Conservation (phyloP, 345 rosid species). For the Heritiera fomes region DNA sequence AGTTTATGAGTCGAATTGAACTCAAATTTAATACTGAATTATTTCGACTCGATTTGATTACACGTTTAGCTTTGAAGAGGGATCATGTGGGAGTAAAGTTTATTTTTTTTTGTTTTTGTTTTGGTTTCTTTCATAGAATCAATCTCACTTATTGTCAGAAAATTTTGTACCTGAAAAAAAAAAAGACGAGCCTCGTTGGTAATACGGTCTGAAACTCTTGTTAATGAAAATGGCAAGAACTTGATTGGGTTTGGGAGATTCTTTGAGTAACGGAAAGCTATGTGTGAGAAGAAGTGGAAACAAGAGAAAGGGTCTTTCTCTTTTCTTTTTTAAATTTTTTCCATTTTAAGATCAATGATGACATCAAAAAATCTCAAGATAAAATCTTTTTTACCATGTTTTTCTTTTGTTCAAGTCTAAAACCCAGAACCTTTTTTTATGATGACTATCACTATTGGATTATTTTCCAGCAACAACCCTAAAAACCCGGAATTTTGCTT, state of each 20-base stretch:
- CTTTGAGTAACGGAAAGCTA: constrained; percentile 6
- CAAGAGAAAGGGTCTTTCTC: neutral
- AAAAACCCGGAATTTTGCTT: constrained; percentile 1
- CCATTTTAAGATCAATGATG: neutral
- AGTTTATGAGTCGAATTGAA: too few relatives aligned
- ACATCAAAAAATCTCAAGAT: neutral
- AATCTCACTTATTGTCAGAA: neutral
- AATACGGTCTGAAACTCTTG: neutral
- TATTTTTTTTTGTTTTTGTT: neutral
- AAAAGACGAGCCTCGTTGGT: neutral
- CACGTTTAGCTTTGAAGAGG: neutral
- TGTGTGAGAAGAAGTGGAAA: constrained; percentile 13
- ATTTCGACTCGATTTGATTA: too few relatives aligned
- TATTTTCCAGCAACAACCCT: neutral
- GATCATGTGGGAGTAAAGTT: constrained; percentile 23
- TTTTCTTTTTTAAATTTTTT: neutral
- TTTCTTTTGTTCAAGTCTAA: neutral
- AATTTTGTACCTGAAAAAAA: neutral
- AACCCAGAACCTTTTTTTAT: constrained; percentile 4
- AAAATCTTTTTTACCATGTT: neutral
- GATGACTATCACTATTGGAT: constrained; percentile 2
- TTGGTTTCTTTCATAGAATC: neutral
- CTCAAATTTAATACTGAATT: too few relatives aligned
- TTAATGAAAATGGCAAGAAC: constrained; percentile 5
- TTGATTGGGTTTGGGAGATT: constrained; percentile 7